Evolutionary conservation across 108 stramenopile genomes (phyloP).

Genomic region (Skeletonema marinoi): DNA sequence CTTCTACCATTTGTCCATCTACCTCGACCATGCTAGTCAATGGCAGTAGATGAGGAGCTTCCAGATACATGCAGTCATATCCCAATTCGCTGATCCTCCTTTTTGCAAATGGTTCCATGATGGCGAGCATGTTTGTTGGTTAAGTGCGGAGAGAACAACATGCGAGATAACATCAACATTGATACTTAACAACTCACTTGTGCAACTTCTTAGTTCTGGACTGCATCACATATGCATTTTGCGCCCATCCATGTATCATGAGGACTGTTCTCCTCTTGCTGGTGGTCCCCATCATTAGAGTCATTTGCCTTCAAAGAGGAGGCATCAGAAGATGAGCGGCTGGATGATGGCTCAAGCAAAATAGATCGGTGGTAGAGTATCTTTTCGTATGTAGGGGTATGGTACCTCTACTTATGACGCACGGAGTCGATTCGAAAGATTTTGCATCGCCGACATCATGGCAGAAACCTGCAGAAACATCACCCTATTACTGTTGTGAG

Average conservation of each 20-base stretch:
- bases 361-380: background rate
- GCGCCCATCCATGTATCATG: conserved; percentile 62
- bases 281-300: background rate
- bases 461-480: background rate
- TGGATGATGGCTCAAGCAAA: too few species aligned
- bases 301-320: too few species aligned
- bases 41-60: conserved; percentile 55
- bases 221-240: conserved; percentile 53
- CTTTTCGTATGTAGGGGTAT: background rate
- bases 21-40: conserved; percentile 32
- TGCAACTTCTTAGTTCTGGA: conserved; percentile 42
- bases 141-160: background rate
- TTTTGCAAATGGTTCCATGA: background rate
- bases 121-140: background rate
- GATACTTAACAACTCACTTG: conserved; percentile 23
- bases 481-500: background rate
- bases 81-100: conserved; percentile 47
- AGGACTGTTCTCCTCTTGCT: conserved; percentile 11
- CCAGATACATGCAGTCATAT: conserved; percentile 48
- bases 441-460: too few species aligned
- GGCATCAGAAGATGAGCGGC: too few species aligned
- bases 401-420: background rate
- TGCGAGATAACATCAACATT: background rate
- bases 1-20: conserved; percentile 20
- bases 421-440: background rate